phyloP scores from a whole-genome alignment of 768 basidiomycete genomes.

The Tylopilus vinaceipallidus region DNA sequence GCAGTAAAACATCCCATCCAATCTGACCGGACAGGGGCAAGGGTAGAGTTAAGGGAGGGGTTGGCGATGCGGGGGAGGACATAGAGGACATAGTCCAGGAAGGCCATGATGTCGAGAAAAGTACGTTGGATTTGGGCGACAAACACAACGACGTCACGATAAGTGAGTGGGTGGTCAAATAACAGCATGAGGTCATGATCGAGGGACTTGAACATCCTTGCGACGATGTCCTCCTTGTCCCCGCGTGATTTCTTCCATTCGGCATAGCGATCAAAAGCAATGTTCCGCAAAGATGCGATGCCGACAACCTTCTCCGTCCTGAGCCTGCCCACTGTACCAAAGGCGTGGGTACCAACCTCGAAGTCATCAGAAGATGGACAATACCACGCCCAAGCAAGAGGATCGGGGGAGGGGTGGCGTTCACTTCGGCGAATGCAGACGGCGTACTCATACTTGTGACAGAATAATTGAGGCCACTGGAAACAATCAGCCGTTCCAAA shows the following conservation, averaged over 20 bases:
- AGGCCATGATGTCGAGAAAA: constrained; percentile 1
- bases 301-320: neutral
- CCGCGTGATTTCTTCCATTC: neutral
- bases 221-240: neutral
- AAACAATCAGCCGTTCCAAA: neutral
- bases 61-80: neutral
- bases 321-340: neutral
- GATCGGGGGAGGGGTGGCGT: neutral
- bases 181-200: neutral
- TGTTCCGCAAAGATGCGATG: neutral
- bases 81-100: neutral
- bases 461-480: neutral
- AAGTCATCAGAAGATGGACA: neutral
- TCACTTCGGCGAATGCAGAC: neutral
- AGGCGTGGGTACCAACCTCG: too few species aligned
- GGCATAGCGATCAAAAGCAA: neutral
- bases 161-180: neutral
- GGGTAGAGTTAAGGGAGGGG: neutral
- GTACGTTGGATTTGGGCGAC: constrained; percentile 3
- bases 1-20: constrained; percentile 17
- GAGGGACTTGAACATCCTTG: neutral
- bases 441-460: neutral
- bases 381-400: neutral
- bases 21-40: neutral
- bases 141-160: neutral